These are phyloP conservation scores for Cydonia oblonga DNA, from an alignment of 331 rosid species.

Conservation along the genomic window DNA sequence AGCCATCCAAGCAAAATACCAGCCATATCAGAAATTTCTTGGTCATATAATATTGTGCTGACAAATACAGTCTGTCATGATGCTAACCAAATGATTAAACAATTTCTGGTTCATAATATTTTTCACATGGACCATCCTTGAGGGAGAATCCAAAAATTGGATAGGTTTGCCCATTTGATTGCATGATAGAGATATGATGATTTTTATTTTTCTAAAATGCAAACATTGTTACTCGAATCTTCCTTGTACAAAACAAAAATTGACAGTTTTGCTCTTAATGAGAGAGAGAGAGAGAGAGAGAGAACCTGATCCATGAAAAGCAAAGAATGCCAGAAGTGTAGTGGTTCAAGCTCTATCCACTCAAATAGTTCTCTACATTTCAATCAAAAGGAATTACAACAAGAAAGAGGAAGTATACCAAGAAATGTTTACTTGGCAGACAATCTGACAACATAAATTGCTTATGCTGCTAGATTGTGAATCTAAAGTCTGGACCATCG, in stretches of 20 bases:
- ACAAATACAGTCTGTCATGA: neutral
- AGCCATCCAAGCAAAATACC: neutral
- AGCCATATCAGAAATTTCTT: neutral
- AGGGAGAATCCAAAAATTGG: neutral
- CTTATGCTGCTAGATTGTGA: neutral
- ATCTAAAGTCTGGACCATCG: neutral
- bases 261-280: neutral
- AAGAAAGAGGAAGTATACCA: constrained; percentile 1
- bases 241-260: neutral
- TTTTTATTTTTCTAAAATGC: neutral
- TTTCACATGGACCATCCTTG: neutral
- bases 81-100: neutral
- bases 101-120: neutral
- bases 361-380: constrained; percentile 76
- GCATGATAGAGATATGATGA: neutral
- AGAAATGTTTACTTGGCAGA: neutral
- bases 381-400: constrained; percentile 20
- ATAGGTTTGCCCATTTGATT: neutral
- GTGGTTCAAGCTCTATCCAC: constrained; percentile 92
- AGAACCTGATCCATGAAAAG: constrained; percentile 89
- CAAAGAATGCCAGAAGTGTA: constrained; percentile 77
- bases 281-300: neutral
- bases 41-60: too few species aligned
- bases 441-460: neutral
- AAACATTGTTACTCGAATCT: neutral